Evolutionary conservation across 768 basidiomycete genomes (phyloP), one percentile per base, ranked within the genome.

Genomic region (Auriscalpium microsporum): DNA sequence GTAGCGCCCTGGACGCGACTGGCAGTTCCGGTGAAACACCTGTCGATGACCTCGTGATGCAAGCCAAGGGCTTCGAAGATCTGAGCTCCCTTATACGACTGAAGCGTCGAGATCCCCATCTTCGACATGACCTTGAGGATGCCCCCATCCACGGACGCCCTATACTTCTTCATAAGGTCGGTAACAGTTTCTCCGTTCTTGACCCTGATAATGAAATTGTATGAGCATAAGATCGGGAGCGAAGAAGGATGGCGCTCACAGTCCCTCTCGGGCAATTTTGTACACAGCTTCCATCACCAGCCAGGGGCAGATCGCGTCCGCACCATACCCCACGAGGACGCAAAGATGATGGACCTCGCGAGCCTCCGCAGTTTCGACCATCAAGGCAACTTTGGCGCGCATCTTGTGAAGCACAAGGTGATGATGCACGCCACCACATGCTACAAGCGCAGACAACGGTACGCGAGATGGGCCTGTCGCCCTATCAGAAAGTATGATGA

Each of bases 91-190:
- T 98, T 98, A 81, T 99, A 99, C 3, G 94, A 96, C 59, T 94
- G 90, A 28, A 99, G 77, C 16, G 94, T 96, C 7, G 93, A 96
- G 58, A 99, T 97, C 63, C 96, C 96, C 95, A 98, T 97, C 76
- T 99, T 98, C 53, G 91, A 94, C 89, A 98, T 94, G 61, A 98
- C 94, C 75, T 99, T 99, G 68, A 98, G 83, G 58, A 98, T 92
- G 54, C 96, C 96, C 68, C 94, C 89, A 70, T 96, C 89, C 54
- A 88, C 77, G 7, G 96, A 97, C 56, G 81, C 72, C 57, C 83
- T 84, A 69, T 94, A 99, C 72, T 95, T 93, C 47, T 75, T 71
- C 70, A 92, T 81, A 52, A 98, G 77, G 66, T 93, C 80, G 3
- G 80, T 71, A 36, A 84, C 80, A 33, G 85, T 78, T 71, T 86